Percentiles rank a stretch among this genome's conserved stretches.
These are phyloP conservation scores for Botrytis galanthina DNA, from an alignment of 2,329 filamentous ascomycete species.

Conservation along the genomic window DNA sequence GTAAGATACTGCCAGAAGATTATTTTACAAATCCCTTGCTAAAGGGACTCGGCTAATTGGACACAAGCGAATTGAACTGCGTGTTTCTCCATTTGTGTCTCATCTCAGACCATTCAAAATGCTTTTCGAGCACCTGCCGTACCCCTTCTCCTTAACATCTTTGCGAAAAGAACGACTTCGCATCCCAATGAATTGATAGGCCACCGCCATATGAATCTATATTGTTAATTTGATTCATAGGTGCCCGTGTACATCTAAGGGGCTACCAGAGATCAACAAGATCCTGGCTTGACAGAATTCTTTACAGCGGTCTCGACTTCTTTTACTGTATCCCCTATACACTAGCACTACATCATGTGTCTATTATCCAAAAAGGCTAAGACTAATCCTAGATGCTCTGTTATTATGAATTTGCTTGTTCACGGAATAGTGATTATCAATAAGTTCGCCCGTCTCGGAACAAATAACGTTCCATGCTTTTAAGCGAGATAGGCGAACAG, in stretches of 20 bases:
- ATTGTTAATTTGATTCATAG: rapidly evolving
- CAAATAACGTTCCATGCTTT: rapidly evolving
- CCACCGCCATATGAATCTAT: neutral
- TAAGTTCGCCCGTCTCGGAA: neutral
- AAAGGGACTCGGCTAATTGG: neutral
- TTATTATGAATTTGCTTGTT: neutral
- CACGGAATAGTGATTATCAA: neutral
- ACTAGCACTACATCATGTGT: rapidly evolving
- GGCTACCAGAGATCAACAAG: neutral
- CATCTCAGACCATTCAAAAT: no score
- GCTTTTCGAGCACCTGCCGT: neutral
- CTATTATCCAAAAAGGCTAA: rapidly evolving
- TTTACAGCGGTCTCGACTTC: neutral
- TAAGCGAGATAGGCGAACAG: neutral
- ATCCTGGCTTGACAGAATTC: neutral
- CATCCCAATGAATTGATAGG: neutral
- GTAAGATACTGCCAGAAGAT: neutral
- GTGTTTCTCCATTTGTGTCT: neutral
- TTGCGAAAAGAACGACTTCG: rapidly evolving
- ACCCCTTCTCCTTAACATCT: neutral
- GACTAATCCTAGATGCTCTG: rapidly evolving
- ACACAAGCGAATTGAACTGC: neutral
- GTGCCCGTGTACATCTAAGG: neutral
- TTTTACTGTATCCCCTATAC: neutral
- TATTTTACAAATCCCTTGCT: neutral